phyloP scores from a whole-genome alignment of 805 yeast species.

The Zygotorulaspora danielsina region DNA sequence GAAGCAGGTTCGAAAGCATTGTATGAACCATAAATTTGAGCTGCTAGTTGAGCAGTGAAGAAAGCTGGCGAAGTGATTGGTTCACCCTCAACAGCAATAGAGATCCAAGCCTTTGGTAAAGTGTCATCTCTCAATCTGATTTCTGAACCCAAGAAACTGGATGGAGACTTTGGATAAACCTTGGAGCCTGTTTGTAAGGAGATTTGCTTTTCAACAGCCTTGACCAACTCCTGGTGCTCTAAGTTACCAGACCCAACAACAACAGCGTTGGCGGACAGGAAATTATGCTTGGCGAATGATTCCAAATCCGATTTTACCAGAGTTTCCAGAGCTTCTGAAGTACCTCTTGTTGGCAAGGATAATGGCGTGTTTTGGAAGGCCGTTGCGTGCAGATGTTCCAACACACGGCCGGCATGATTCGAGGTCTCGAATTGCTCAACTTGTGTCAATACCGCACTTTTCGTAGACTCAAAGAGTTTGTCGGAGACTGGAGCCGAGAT shows the following conservation, averaged over 20 bases:
- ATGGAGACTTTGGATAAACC: constrained; percentile 44
- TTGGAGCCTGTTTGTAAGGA: constrained; percentile 47
- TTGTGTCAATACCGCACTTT: constrained; percentile 43
- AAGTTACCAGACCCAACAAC: constrained; percentile 67
- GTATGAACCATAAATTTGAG: constrained; percentile 55
- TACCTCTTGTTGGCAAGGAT: constrained; percentile 74
- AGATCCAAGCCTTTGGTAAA: constrained; percentile 70
- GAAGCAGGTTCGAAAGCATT: constrained; percentile 53
- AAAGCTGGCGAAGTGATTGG: constrained; percentile 57
- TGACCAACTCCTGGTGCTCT: constrained; percentile 64
- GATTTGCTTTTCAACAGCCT: constrained; percentile 51
- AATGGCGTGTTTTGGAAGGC: constrained; percentile 86
- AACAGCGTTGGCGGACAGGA: constrained; percentile 60
- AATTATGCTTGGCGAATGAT: constrained; percentile 52
- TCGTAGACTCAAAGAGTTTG: constrained; percentile 45
- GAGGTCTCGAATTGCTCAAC: constrained; percentile 53
- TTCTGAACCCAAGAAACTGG: constrained; percentile 79
- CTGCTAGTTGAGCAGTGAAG: constrained; percentile 69
- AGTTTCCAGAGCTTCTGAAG: constrained; percentile 55
- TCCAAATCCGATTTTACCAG: constrained; percentile 56
- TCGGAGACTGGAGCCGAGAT: constrained; percentile 39
- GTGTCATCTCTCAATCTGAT: constrained; percentile 87
- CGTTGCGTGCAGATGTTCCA: constrained; percentile 74
- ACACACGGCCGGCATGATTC: constrained; percentile 51
- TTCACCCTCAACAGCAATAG: constrained; percentile 75